Evolutionary conservation across 257 asterid genomes (phyloP), one percentile per base, ranked within the genome.

Genomic region (Solanum medicagineum): DNA sequence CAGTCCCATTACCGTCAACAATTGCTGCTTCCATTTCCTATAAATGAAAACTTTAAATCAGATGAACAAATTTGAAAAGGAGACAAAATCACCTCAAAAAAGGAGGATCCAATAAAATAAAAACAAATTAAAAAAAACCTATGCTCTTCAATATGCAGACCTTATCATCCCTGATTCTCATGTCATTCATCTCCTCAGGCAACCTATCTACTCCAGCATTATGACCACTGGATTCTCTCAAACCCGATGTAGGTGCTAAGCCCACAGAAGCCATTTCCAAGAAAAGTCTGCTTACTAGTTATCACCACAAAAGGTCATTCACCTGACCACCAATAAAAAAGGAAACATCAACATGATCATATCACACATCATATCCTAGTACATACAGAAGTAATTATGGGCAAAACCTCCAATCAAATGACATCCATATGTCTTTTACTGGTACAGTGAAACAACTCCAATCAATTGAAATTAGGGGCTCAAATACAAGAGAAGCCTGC

Each of bases 1-100:
- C 99, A 81, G 99, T 94, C 83, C 97, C 99, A 91, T 93, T 94
- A 81, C 97, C 99, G 85, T 93, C 94, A 56, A 95, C 98, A 81
- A 94, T 84, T 55, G 94, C 84, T 66, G 95, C 93, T 91, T 94
- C 98, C 92, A 94, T 91, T 87, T 95, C 98, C 98, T 94, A 87
- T 49, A 84, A 70, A 85, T 22, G 10, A 60, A 80, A 47, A 59
- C 6, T 24, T 45, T 10, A 79, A 75, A 79, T 79, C 66, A 26
- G 83, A 32, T 29, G 49, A 53, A 79, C 51, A 36, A 81, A 7
- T 17, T 49, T 57, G 51, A 42, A 80, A 73, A 66, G 14, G 22
- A 75, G 74, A 54, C 53, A 14, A 32, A 69, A 85, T 51, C 73
- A 86, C 26, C 69, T 62, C 44, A 40, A 85, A 16, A 32, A 66